A percentile compares a stretch with the other conserved stretches of the same genome.
Conservation (phyloP, 2,329 filamentous ascomycete genomes). For the Alternaria atra region DNA sequence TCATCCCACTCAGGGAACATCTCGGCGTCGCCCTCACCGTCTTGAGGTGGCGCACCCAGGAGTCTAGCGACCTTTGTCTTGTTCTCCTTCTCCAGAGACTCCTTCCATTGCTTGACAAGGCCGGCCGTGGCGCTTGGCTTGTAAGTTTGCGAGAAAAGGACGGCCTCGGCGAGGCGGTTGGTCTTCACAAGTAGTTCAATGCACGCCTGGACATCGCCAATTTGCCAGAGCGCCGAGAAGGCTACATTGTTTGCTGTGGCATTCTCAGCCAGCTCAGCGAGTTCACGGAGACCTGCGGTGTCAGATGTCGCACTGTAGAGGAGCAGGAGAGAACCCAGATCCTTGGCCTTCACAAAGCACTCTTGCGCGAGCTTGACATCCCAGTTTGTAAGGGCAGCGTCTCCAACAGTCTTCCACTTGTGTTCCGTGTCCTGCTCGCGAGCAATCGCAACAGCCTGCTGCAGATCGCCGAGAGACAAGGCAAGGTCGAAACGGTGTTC, state of each 20-base stretch:
- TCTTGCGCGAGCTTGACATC: constrained; percentile 88
- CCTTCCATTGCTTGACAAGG: constrained; percentile 82
- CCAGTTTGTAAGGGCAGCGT: constrained; percentile 87
- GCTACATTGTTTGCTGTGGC: constrained; percentile 89
- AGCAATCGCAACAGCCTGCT: constrained; percentile 86
- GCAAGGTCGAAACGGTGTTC: constrained; percentile 98
- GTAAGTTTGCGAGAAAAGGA: constrained; percentile 93
- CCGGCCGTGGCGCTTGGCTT: constrained; percentile 78
- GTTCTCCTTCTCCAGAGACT: constrained; percentile 80
- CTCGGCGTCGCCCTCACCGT: constrained; percentile 72
- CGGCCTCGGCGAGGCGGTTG: constrained; percentile 82
- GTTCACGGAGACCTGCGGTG: constrained; percentile 73
- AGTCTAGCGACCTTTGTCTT: constrained; percentile 86
- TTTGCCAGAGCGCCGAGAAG: constrained; percentile 88
- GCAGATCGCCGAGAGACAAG: constrained; percentile 80
- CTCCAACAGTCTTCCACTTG: constrained; percentile 98
- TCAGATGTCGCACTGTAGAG: constrained; percentile 88
- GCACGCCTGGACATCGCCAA: constrained; percentile 83
- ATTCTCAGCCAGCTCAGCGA: constrained; percentile 78
- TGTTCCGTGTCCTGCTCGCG: constrained; percentile 86
- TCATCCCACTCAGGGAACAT: constrained; percentile 97
- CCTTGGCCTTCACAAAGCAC: constrained; percentile 90
- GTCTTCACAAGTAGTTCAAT: constrained; percentile 82
- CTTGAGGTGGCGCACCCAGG: constrained; percentile 77
- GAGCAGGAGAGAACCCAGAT: constrained; percentile 86